Conservation (phyloP, 352 stramenopile genomes). For the Phytopythium montanum region DNA sequence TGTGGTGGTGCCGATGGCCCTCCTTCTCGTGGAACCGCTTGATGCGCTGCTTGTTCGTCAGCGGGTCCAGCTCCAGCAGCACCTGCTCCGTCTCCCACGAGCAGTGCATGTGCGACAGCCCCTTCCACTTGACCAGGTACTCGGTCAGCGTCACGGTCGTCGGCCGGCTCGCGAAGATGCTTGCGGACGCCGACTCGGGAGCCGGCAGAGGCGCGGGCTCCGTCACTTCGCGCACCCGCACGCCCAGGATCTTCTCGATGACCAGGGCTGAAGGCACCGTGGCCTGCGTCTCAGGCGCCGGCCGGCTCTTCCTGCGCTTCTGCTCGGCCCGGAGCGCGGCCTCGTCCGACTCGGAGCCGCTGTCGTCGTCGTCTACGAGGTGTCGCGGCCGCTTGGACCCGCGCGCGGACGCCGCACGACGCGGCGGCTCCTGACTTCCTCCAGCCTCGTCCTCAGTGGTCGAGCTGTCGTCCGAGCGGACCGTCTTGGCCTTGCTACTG, state of each 20-base stretch:
- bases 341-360: conserved; percentile 45
- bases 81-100: conserved; percentile 80
- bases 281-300: conserved; percentile 5
- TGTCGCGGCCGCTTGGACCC: conserved; percentile 16
- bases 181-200: conserved; percentile 27
- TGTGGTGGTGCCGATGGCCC: conserved; percentile 29
- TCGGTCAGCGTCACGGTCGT: conserved; percentile 47
- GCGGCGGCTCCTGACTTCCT: background rate
- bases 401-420: conserved; percentile 5
- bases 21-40: conserved; percentile 88
- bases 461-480: conserved; percentile 72
- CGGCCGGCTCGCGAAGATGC: conserved; percentile 33
- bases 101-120: conserved; percentile 86
- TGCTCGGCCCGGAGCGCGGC: conserved; percentile 27
- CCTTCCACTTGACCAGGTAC: conserved; percentile 91
- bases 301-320: conserved; percentile 28
- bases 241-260: conserved; percentile 89
- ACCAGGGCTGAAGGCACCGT: conserved; percentile 53
- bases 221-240: conserved; percentile 42
- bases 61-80: conserved; percentile 69
- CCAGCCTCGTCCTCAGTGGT: conserved; percentile 28
- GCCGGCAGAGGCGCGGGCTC: conserved; percentile 16
- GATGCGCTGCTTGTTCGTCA: conserved; percentile 86
- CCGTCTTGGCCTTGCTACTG: conserved; percentile 73
- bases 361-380: conserved; percentile 16